Evolutionary conservation across 2,329 filamentous ascomycete species (phyloP).

Genomic region (Phialemoniopsis sp.): DNA sequence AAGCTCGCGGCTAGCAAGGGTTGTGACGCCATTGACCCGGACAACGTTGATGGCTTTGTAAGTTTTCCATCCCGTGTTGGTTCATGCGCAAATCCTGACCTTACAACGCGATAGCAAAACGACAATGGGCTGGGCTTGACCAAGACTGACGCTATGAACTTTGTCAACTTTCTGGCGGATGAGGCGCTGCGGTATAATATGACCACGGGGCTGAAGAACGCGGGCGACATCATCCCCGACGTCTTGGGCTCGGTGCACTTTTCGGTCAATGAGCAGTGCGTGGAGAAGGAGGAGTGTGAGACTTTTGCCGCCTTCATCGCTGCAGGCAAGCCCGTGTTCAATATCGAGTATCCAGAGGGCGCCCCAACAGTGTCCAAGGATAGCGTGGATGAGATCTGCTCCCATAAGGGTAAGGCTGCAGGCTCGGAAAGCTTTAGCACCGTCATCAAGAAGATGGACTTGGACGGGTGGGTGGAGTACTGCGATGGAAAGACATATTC

Average conservation of each 20-base stretch:
- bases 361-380: constrained; percentile 16
- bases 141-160: constrained; percentile 50
- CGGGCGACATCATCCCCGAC: constrained; percentile 50
- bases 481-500: no score
- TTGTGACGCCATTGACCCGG: constrained; percentile 66
- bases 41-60: constrained; percentile 63
- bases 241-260: constrained; percentile 53
- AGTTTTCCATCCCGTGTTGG: not conserved
- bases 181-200: constrained; percentile 51
- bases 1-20: constrained; percentile 55
- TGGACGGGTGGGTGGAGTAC: constrained; percentile 59
- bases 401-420: not conserved
- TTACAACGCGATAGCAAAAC: no score
- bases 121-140: constrained; percentile 59
- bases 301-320: constrained; percentile 54
- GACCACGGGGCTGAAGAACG: constrained; percentile 66
- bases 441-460: constrained; percentile 35
- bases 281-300: constrained; percentile 54
- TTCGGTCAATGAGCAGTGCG: constrained; percentile 68
- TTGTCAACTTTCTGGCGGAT: constrained; percentile 54
- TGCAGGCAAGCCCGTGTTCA: constrained; percentile 64
- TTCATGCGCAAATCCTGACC: not conserved
- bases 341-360: constrained; percentile 65
- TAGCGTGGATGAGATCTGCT: not conserved
- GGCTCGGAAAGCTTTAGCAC: no score